Percentiles rank a stretch among this genome's conserved stretches.
Conservation (phyloP, 768 basidiomycete species). For the Tephrocybe rancida region DNA sequence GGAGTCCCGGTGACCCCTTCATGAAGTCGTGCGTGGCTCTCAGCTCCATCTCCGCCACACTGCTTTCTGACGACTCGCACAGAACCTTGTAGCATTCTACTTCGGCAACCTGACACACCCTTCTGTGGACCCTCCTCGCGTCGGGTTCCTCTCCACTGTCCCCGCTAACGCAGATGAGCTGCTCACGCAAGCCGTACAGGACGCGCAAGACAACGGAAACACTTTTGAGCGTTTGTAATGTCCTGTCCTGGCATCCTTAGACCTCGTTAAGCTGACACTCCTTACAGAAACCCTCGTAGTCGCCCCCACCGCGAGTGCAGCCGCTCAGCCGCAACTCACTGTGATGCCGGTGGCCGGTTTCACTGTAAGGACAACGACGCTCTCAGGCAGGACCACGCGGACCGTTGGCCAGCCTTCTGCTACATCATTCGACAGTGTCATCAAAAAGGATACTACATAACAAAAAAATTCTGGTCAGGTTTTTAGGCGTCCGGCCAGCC, state of each 20-base stretch:
- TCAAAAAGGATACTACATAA: not conserved
- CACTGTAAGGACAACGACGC: not conserved
- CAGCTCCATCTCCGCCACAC: not conserved
- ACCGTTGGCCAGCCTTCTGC: not conserved
- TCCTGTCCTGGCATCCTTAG: not conserved
- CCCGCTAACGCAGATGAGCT: conserved; percentile 49
- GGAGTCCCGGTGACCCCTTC: conserved; percentile 76
- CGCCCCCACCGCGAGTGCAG: conserved; percentile 37
- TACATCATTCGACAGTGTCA: not conserved
- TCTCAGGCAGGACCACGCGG: not conserved
- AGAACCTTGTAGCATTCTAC: conserved; percentile 70
- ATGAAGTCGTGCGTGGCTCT: conserved; percentile 67
- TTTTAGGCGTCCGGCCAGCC: not conserved
- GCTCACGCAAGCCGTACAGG: conserved; percentile 35
- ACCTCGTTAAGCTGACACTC: not conserved
- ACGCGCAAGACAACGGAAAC: conserved; percentile 37
- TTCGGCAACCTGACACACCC: conserved; percentile 74
- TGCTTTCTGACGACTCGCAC: not conserved
- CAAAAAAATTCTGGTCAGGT: not conserved
- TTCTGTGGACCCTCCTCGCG: conserved; percentile 65
- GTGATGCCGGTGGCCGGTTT: not conserved
- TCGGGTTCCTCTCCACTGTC: conserved; percentile 67
- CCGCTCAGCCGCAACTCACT: conserved; percentile 11
- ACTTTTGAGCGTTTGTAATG: conserved; percentile 36
- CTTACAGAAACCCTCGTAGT: conserved; percentile 31